These are phyloP conservation scores for Phytophthora fragariae DNA, from an alignment of 352 stramenopile genomes.

Conservation along the genomic window DNA sequence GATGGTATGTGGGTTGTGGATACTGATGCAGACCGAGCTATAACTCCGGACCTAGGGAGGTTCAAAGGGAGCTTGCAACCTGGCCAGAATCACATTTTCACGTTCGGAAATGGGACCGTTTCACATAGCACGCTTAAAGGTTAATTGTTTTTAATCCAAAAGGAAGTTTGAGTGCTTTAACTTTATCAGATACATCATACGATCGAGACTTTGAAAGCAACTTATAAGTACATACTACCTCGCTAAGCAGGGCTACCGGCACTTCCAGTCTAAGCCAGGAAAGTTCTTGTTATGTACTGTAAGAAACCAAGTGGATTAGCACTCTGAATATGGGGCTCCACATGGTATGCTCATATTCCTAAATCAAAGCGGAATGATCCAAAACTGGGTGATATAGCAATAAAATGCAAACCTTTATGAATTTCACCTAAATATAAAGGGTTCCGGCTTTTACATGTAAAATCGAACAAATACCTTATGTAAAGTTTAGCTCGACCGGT, in stretches of 20 bases:
- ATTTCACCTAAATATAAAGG: neutral
- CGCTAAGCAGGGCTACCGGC: too few species aligned
- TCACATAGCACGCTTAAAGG: neutral
- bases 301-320: too few species aligned
- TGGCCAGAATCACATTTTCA: too few species aligned
- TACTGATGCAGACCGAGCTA: neutral
- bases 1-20: neutral
- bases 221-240: slow-evolving; percentile 11
- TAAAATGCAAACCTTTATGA: neutral
- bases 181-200: slow-evolving; percentile 12
- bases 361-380: neutral
- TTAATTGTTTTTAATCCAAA: slow-evolving; percentile 10
- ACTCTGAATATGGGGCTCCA: too few species aligned
- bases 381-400: neutral
- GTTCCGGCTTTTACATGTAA: neutral
- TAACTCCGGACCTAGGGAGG: neutral
- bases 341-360: neutral
- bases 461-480: neutral
- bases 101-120: neutral
- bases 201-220: slow-evolving; percentile 9
- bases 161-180: slow-evolving; percentile 14
- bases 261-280: too few species aligned
- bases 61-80: neutral
- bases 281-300: too few species aligned
- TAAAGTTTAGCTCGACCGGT: neutral